phyloP scores from a whole-genome alignment of 495 filamentous ascomycete species.

The Terfezia boudieri region DNA sequence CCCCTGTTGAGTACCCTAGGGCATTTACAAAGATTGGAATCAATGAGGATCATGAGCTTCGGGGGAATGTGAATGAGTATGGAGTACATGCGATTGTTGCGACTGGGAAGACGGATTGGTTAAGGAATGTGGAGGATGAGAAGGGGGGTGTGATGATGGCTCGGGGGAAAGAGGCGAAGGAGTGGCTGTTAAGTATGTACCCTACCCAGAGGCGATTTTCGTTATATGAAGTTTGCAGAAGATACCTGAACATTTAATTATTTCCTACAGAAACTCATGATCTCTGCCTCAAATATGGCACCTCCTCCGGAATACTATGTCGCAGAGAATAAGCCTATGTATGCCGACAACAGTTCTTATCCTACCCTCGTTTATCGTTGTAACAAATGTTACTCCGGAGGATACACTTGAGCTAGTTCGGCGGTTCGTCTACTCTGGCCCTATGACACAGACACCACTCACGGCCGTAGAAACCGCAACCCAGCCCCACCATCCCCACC shows the following conservation, averaged over 20 bases:
- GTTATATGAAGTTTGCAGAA: no score
- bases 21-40: slow-evolving; percentile 45
- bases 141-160: slow-evolving; percentile 90
- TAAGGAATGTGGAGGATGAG: slow-evolving; percentile 72
- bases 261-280: slow-evolving; percentile 46
- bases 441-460: slow-evolving; percentile 57
- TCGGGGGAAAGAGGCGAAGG: slow-evolving; percentile 51
- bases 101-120: slow-evolving; percentile 90
- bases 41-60: slow-evolving; percentile 57
- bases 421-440: slow-evolving; percentile 43
- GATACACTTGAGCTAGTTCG: slow-evolving; percentile 50
- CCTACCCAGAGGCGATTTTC: background rate
- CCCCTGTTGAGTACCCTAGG: slow-evolving; percentile 47
- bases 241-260: background rate
- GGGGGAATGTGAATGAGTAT: slow-evolving; percentile 75
- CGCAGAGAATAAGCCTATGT: slow-evolving; percentile 29
- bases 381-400: slow-evolving; percentile 66
- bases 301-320: slow-evolving; percentile 38
- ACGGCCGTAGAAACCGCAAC: slow-evolving; percentile 13
- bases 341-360: slow-evolving; percentile 65
- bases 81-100: slow-evolving; percentile 76
- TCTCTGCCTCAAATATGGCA: slow-evolving; percentile 85
- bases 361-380: slow-evolving; percentile 64
- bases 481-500: slow-evolving; percentile 7
- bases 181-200: background rate